These are phyloP conservation scores for Cyberlindnera saturnus DNA, from an alignment of 805 yeast species.

Conservation along the genomic window DNA sequence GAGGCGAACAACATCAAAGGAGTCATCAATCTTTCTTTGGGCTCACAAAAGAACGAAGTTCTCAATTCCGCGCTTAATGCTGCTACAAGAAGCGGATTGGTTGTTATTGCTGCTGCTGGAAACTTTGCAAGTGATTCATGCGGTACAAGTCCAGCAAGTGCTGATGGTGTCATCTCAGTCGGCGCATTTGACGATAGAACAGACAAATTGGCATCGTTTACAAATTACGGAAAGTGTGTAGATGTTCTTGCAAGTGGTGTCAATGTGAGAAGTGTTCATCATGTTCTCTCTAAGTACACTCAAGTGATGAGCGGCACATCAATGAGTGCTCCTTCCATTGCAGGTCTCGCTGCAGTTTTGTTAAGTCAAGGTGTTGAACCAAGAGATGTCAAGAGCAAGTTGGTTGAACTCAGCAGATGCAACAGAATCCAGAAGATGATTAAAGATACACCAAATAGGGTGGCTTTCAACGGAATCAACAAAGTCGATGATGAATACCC, in stretches of 20 bases:
- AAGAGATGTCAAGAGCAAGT: constrained; percentile 32
- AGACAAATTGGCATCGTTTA: constrained; percentile 67
- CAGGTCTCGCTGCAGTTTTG: constrained; percentile 56
- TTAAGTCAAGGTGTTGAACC: constrained; percentile 45
- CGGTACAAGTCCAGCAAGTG: constrained; percentile 79
- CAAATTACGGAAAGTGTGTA: constrained; percentile 94
- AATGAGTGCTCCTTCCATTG: constrained; percentile 73
- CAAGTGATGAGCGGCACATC: constrained; percentile 63
- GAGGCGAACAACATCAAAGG: constrained; percentile 34
- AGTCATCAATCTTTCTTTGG: constrained; percentile 77
- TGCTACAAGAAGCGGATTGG: constrained; percentile 65
- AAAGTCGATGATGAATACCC: constrained; percentile 25
- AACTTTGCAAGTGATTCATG: constrained; percentile 78
- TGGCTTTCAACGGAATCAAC: constrained; percentile 35
- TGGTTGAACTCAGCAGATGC: constrained; percentile 37
- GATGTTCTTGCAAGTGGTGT: constrained; percentile 83
- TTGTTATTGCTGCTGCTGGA: constrained; percentile 83
- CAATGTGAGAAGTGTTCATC: constrained; percentile 50
- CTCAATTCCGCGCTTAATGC: constrained; percentile 73
- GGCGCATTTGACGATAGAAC: constrained; percentile 81
- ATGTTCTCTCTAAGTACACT: constrained; percentile 16
- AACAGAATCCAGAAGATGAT: constrained; percentile 37
- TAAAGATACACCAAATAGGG: constrained; percentile 51
- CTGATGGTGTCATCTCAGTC: constrained; percentile 65
- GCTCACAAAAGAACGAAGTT: constrained; percentile 61